These are phyloP conservation scores for Panaeolus cyanescens DNA, from an alignment of 768 basidiomycete species.

Conservation along the genomic window DNA sequence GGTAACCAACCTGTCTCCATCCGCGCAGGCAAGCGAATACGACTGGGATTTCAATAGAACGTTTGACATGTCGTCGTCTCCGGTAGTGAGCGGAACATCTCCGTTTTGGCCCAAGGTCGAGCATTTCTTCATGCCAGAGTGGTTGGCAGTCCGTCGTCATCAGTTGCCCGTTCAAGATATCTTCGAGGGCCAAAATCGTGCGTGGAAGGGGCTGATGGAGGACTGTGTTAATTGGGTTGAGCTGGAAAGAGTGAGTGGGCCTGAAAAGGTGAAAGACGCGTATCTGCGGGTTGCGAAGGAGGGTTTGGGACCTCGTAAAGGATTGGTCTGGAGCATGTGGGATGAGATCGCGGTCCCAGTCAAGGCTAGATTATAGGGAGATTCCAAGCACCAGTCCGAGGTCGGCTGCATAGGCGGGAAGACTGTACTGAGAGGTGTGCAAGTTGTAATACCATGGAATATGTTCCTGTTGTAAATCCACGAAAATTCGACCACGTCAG, in stretches of 20 bases:
- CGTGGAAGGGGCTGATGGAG: slow-evolving; percentile 61
- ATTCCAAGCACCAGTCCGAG: not conserved
- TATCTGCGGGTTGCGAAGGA: slow-evolving; percentile 47
- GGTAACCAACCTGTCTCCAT: slow-evolving; percentile 55
- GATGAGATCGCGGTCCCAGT: slow-evolving; percentile 21
- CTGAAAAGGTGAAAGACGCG: slow-evolving; percentile 44
- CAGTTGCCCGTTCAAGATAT: slow-evolving; percentile 51
- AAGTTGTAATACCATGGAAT: too few relatives aligned
- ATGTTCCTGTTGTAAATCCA: not conserved
- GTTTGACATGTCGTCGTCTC: slow-evolving; percentile 12
- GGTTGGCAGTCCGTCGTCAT: slow-evolving; percentile 56
- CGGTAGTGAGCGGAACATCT: slow-evolving; percentile 10
- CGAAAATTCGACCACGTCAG: not conserved
- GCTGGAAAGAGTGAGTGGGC: slow-evolving; percentile 50
- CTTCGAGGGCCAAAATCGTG: slow-evolving; percentile 47
- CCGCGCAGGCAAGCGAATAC: slow-evolving; percentile 31
- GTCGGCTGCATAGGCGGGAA: too few relatives aligned
- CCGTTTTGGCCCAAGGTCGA: slow-evolving; percentile 42
- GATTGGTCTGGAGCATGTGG: slow-evolving; percentile 71
- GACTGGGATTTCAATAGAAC: slow-evolving; percentile 44
- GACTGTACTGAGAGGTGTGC: too few relatives aligned
- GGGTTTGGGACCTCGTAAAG: slow-evolving; percentile 56
- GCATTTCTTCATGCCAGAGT: slow-evolving; percentile 70
- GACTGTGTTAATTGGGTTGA: slow-evolving; percentile 59
- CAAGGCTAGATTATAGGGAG: slow-evolving; percentile 10